phyloP scores from a whole-genome alignment of 108 stramenopile genomes.

The Conticribra weissflogii region DNA sequence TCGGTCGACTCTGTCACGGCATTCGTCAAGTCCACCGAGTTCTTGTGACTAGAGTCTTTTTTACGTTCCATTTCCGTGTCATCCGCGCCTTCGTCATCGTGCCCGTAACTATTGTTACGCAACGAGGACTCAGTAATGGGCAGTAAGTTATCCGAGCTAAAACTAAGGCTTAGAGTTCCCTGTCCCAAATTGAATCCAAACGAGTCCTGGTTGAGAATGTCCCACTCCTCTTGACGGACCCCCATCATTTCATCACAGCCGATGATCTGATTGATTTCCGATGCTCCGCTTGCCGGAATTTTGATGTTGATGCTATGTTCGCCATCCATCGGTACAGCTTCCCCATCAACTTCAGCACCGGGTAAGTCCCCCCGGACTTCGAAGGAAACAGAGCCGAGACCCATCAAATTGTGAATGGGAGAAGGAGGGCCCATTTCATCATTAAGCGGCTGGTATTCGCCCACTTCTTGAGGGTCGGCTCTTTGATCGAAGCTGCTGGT shows the following conservation, averaged over 20 bases:
- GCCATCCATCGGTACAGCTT: neutral
- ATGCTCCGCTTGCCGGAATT: neutral
- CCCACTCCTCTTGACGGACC: conserved; percentile 12
- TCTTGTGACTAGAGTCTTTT: conserved; percentile 8
- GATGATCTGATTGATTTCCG: neutral
- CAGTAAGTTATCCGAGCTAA: too few relatives aligned
- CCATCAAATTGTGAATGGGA: neutral
- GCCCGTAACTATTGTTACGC: too few relatives aligned
- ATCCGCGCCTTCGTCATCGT: too few relatives aligned
- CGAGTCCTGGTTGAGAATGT: conserved; percentile 28
- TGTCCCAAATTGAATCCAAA: conserved; percentile 30
- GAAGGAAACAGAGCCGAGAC: neutral
- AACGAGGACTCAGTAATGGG: too few relatives aligned
- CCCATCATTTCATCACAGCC: neutral
- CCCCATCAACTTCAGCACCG: neutral
- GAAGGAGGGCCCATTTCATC: neutral
- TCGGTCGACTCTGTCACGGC: conserved; percentile 14
- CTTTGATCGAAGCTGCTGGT: neutral
- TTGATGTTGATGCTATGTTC: neutral
- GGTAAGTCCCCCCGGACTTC: neutral
- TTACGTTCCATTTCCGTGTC: too few relatives aligned
- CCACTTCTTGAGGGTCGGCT: neutral
- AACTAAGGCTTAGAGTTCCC: conserved; percentile 17
- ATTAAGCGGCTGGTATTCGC: neutral
- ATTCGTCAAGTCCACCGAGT: conserved; percentile 13